Conservation (phyloP, 805 yeast genomes). For the Sugiyamaella lignohabitans region DNA sequence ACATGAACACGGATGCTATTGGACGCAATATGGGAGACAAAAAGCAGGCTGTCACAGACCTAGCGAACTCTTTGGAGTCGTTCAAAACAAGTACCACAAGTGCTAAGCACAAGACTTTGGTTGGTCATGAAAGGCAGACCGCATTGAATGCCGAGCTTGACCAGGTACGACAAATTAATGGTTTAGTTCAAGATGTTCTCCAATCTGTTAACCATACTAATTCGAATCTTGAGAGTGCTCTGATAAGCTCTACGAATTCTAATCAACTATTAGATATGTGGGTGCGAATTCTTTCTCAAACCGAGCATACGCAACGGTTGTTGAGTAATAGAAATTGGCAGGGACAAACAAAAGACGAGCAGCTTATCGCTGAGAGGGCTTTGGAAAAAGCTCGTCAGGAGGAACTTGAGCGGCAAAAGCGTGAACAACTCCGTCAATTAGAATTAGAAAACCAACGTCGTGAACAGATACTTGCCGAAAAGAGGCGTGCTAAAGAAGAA, state of each 20-base stretch:
- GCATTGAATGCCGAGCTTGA: constrained; percentile 13
- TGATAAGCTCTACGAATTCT: constrained; percentile 22
- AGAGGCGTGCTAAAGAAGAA: constrained; percentile 12
- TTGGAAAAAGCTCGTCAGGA: constrained; percentile 11
- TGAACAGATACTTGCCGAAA: constrained; percentile 13
- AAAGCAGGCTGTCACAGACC: too few species aligned
- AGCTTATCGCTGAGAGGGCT: constrained; percentile 20
- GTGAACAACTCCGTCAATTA: constrained; percentile 10
- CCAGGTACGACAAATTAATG: constrained; percentile 18
- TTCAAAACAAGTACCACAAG: neutral
- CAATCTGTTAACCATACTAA: constrained; percentile 15
- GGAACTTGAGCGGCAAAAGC: constrained; percentile 15
- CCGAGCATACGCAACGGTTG: constrained; percentile 28
- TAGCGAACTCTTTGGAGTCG: neutral
- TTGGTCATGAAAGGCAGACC: neutral
- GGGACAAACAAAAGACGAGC: constrained; percentile 26
- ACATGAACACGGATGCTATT: too few species aligned
- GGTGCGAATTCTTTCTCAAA: constrained; percentile 28
- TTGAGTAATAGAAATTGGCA: constrained; percentile 26
- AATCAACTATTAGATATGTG: constrained; percentile 27
- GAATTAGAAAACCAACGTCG: constrained; percentile 7
- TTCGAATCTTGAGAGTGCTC: constrained; percentile 15
- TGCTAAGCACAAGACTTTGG: neutral
- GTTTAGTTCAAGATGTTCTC: constrained; percentile 17
- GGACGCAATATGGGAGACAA: too few species aligned